Conservation (phyloP, 192 early-diverging fungal genomes). For the Coemansia sp. region DNA sequence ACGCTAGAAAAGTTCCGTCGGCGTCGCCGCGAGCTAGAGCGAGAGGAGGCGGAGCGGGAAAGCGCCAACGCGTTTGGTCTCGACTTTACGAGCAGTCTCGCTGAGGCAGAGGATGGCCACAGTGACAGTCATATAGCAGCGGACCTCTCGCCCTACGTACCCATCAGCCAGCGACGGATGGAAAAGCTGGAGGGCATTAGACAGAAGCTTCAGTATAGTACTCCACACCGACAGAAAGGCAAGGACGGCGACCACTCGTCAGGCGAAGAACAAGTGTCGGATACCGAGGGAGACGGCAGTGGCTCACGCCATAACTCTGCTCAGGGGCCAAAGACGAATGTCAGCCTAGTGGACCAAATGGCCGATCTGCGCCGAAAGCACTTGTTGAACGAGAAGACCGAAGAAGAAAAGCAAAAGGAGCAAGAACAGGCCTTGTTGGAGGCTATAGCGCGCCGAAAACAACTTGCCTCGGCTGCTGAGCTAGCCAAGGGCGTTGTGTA, state of each 20-base stretch:
- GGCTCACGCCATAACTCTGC: not conserved
- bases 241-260: not conserved
- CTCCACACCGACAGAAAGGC: not conserved
- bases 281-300: not conserved
- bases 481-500: conserved; percentile 85
- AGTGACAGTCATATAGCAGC: not conserved
- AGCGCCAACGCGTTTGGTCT: not conserved
- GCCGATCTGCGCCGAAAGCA: conserved; percentile 70
- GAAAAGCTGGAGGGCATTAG: conserved; percentile 27
- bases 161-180: conserved; percentile 30
- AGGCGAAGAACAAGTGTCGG: not conserved
- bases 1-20: conserved; percentile 41
- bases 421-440: conserved; percentile 79
- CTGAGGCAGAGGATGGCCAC: not conserved
- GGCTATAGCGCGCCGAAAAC: conserved; percentile 75
- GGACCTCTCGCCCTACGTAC: conserved; percentile 10
- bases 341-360: conserved; percentile 83
- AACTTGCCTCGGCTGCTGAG: conserved; percentile 81
- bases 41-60: conserved; percentile 20
- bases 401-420: conserved; percentile 77
- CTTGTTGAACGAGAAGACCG: conserved; percentile 64
- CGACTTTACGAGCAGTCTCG: not conserved
- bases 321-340: conserved; percentile 60
- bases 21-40: conserved; percentile 43
- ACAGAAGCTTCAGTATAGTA: conserved; percentile 14